These are phyloP conservation scores for Coemansia umbellata DNA, from an alignment of 192 early-diverging fungal genomes.

Conservation along the genomic window DNA sequence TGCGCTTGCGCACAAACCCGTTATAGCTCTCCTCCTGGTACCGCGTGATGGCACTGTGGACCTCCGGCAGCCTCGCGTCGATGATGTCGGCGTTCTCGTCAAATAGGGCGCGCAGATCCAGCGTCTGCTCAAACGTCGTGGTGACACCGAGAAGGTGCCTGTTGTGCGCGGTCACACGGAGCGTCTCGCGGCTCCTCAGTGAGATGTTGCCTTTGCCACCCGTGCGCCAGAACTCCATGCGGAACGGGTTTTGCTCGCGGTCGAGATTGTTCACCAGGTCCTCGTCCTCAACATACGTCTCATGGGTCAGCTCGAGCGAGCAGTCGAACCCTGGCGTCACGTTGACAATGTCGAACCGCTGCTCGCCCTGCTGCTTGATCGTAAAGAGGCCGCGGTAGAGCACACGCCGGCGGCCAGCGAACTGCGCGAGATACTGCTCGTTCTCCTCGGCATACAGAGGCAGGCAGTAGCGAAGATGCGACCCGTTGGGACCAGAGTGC, in stretches of 20 bases:
- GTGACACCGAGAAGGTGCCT: conserved; percentile 53
- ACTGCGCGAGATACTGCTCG: conserved; percentile 46
- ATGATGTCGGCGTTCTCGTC: conserved; percentile 56
- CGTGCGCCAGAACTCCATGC: conserved; percentile 31
- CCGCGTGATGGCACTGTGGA: conserved; percentile 38
- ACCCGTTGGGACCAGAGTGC: conserved; percentile 19
- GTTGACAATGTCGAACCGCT: conserved; percentile 39
- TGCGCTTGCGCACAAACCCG: conserved; percentile 53
- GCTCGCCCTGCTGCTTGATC: conserved; percentile 51
- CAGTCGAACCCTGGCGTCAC: conserved; percentile 59
- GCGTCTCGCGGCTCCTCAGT: conserved; percentile 11
- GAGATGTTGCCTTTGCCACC: conserved; percentile 19
- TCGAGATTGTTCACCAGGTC: conserved; percentile 38
- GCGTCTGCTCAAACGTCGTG: conserved; percentile 48
- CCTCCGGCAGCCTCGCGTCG: conserved; percentile 31
- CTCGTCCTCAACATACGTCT: conserved; percentile 41
- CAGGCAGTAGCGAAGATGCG: conserved; percentile 38
- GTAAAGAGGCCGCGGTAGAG: conserved; percentile 40
- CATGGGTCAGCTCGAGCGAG: conserved; percentile 51
- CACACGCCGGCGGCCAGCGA: conserved; percentile 31
- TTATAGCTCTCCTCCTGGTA: conserved; percentile 51
- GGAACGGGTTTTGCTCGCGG: conserved; percentile 31
- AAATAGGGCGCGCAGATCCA: conserved; percentile 53
- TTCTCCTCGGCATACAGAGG: conserved; percentile 26
- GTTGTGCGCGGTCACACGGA: conserved; percentile 21